Percentiles rank a stretch among this genome's conserved stretches.
Evolutionary conservation across 1,139 yeast species (phyloP).

Genomic region (Pichia sorboxylosa): DNA sequence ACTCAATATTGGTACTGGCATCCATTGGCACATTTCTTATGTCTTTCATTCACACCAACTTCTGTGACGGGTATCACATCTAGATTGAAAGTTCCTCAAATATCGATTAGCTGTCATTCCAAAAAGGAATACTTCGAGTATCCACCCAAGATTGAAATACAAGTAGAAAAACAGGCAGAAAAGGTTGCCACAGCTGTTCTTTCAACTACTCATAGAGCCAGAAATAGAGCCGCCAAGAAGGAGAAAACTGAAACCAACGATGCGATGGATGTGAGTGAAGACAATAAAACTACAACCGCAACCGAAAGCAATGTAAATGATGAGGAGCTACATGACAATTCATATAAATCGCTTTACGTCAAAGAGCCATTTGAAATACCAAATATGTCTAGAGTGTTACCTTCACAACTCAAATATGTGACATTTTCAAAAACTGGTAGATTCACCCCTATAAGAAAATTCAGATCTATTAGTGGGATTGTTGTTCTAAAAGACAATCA

Average conservation of each 20-base stretch:
- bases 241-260: constrained; percentile 37
- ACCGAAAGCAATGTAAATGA: constrained; percentile 16
- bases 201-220: constrained; percentile 86
- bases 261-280: constrained; percentile 26
- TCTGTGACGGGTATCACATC: constrained; percentile 77
- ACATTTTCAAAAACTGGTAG: constrained; percentile 67
- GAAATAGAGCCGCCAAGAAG: constrained; percentile 77
- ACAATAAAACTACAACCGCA: constrained; percentile 9
- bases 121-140: constrained; percentile 74
- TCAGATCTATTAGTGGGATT: constrained; percentile 72
- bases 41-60: constrained; percentile 88
- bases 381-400: constrained; percentile 81
- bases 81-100: constrained; percentile 79
- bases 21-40: constrained; percentile 88
- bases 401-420: constrained; percentile 78
- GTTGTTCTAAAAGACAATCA: constrained; percentile 62
- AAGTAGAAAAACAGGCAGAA: constrained; percentile 74
- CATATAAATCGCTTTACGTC: constrained; percentile 23
- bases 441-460: constrained; percentile 73
- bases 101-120: constrained; percentile 70
- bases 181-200: constrained; percentile 87
- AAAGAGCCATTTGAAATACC: constrained; percentile 57
- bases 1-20: constrained; percentile 98
- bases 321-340: constrained; percentile 14
- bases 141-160: constrained; percentile 80